Base-by-base conservation (phyloP, 345 rosid species). In the Rhodomyrtus tomentosa region DNA sequence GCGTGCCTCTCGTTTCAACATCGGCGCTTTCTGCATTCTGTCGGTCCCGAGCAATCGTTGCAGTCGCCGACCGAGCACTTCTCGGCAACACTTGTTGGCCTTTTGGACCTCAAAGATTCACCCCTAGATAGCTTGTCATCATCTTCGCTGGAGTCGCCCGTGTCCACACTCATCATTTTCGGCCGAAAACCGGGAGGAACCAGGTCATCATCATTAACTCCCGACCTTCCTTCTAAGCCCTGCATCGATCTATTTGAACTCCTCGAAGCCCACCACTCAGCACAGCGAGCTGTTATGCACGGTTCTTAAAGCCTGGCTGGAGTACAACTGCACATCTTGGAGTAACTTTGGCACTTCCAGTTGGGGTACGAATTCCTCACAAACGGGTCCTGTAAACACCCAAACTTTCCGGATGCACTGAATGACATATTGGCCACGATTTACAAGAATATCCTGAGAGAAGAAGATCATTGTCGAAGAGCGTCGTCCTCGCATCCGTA, bases 221-320 rank as follows among this genome's bases (percentile, higher is more conserved):
- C 76, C 3, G 42, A 21, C 20, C 24, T 62, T 62, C 76, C 42
- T 62, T 62, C 36, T 62, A 62, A 62, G 8, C 42, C 76, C 42
- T 13, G 51, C 55, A 42, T 51, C 32, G 25, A n/a, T 82, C 20
- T 52, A 50, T 62, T 16, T 68, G 76, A 36, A 68, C 76, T 68
- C 76, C 76, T 68, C 38, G 76, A 36, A 68, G 24, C 85, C 95
- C 95, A 88, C 96, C 95, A 92, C 27, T 88, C 62, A 56, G 82
- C 81, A 87, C 91, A 91, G 10, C 22, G 54, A 7, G 80, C 38
- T 5, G 95, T 89, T 50, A 91, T 85, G 86, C 87, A 82, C 14
- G 90, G 48, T 81, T 54, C 72, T 27, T 83, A 87, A 18, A 56
- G 50, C 29, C 90, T 85, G 20, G 95, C 86, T 22, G 94, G 94